phyloP scores from a whole-genome alignment of 495 filamentous ascomycete genomes.

The Penicillium daleae region DNA sequence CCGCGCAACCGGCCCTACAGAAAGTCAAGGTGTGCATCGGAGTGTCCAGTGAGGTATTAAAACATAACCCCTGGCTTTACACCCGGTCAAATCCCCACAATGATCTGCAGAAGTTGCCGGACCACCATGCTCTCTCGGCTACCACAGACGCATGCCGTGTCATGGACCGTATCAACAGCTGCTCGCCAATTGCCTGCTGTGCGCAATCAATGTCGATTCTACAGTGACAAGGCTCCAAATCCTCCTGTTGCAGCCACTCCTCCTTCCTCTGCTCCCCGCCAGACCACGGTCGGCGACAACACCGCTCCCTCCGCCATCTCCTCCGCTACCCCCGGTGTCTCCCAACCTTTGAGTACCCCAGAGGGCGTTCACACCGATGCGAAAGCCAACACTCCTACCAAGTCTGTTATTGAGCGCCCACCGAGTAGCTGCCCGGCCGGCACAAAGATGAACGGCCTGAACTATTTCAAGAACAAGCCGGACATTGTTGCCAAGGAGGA shows the following conservation, averaged over 20 bases:
- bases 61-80: background rate
- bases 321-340: slow-evolving; percentile 49
- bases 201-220: slow-evolving; percentile 43
- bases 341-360: slow-evolving; percentile 50
- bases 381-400: slow-evolving; percentile 31
- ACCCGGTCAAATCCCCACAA: slow-evolving; percentile 23
- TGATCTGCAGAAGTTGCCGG: slow-evolving; percentile 56
- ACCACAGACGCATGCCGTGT: slow-evolving; percentile 35
- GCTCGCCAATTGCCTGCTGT: slow-evolving; percentile 34
- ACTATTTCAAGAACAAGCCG: slow-evolving; percentile 83
- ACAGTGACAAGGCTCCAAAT: slow-evolving; percentile 41
- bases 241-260: slow-evolving; percentile 51
- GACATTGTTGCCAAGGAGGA: slow-evolving; percentile 76
- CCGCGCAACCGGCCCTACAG: slow-evolving; percentile 9
- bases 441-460: slow-evolving; percentile 75
- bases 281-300: slow-evolving; percentile 40
- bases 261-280: slow-evolving; percentile 57
- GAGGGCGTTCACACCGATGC: slow-evolving; percentile 39
- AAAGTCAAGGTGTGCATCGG: background rate
- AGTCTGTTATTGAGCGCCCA: slow-evolving; percentile 32
- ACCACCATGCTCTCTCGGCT: slow-evolving; percentile 47
- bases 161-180: slow-evolving; percentile 36
- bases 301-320: slow-evolving; percentile 48
- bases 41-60: background rate
- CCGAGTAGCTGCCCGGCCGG: slow-evolving; percentile 66